Conservation (phyloP, 1,284 basidiomycete genomes). For the Cryptococcus jaspeensis region DNA sequence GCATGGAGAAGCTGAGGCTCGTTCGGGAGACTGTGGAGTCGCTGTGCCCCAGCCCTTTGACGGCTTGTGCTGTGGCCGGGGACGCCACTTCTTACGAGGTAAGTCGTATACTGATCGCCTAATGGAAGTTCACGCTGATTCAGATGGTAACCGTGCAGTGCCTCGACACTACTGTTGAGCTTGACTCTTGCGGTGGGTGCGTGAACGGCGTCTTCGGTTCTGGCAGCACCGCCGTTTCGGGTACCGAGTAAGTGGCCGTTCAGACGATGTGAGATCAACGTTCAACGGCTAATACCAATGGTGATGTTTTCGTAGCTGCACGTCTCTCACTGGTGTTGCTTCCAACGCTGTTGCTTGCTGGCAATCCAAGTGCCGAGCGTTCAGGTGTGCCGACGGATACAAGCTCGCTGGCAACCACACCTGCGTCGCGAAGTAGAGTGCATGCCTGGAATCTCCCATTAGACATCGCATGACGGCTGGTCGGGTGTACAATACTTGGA, state of each 20-base stretch:
- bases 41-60: slow-evolving; percentile 12
- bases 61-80: slow-evolving; percentile 9
- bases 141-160: slow-evolving; percentile 1
- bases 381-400: slow-evolving; percentile 15
- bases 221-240: background rate
- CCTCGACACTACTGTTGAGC: slow-evolving; percentile 12
- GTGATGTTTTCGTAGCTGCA: slow-evolving; percentile 9
- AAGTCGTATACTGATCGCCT: background rate
- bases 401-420: slow-evolving; percentile 7
- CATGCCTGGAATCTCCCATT: background rate
- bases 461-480: background rate
- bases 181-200: slow-evolving; percentile 20
- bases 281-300: background rate
- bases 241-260: slow-evolving; percentile 10
- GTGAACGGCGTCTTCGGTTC: slow-evolving; percentile 12
- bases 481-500: background rate
- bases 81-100: slow-evolving; percentile 8
- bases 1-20: background rate
- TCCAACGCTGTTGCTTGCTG: slow-evolving; percentile 12
- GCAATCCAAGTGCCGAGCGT: slow-evolving; percentile 12
- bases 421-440: slow-evolving; percentile 8
- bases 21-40: background rate
- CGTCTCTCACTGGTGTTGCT: slow-evolving; percentile 12
- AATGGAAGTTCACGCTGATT: background rate
- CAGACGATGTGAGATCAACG: background rate